phyloP scores from a whole-genome alignment of 208 protist genomes.

The Naegleria gruberi region DNA sequence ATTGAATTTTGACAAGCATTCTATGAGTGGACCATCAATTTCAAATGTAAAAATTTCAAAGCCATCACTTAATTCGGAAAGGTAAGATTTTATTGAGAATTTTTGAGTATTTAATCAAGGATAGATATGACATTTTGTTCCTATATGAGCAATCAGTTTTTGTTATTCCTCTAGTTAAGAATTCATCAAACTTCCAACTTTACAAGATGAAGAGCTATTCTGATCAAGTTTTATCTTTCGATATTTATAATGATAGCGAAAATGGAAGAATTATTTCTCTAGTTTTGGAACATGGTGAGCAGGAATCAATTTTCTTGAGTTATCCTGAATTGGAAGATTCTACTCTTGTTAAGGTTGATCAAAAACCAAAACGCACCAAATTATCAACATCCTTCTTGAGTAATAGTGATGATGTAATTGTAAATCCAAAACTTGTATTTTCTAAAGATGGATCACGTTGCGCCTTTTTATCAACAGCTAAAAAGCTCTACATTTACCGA shows the following conservation, averaged over 20 bases:
- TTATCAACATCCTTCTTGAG: too few relatives aligned
- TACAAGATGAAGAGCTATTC: neutral
- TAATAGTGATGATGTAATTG: too few relatives aligned
- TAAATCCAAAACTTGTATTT: neutral
- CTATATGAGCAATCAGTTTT: neutral
- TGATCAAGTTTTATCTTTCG: neutral
- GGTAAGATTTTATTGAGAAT: too few relatives aligned
- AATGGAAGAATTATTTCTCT: neutral
- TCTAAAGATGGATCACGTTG: neutral
- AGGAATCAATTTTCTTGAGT: neutral
- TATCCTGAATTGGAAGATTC: neutral
- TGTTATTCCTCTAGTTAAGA: neutral
- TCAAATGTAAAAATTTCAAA: neutral
- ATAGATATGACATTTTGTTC: neutral
- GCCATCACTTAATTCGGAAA: too few relatives aligned
- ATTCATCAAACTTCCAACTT: neutral
- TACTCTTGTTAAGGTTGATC: neutral
- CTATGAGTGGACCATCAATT: neutral
- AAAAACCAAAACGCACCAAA: neutral
- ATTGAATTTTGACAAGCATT: neutral
- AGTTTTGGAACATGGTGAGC: neutral
- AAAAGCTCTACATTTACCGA: neutral
- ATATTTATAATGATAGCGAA: neutral
- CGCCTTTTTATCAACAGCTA: neutral
- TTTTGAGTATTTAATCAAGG: neutral